Evolutionary conservation across 192 early-diverging fungal genomes (phyloP).

Genomic region (Podila verticillata): DNA sequence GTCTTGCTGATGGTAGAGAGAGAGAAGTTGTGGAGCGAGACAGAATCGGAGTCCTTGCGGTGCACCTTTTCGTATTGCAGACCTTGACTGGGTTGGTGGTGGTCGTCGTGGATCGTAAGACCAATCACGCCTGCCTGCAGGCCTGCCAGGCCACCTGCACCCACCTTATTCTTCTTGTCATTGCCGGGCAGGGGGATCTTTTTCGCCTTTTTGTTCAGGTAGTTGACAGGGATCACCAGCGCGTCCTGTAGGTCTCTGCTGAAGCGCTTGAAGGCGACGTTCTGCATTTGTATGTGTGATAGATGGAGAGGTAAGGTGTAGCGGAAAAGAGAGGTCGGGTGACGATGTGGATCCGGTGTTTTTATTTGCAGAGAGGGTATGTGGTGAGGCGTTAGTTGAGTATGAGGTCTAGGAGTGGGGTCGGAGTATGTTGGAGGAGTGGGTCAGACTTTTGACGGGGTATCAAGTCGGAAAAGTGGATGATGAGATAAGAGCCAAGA

Average conservation of each 20-base stretch:
- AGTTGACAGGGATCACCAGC: constrained; percentile 38
- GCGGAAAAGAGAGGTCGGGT: neutral
- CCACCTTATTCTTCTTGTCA: constrained; percentile 5
- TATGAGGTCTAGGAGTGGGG: too few relatives aligned
- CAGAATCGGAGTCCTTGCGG: constrained; percentile 11
- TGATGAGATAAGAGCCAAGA: too few relatives aligned
- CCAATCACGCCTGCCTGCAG: neutral
- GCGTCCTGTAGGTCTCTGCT: constrained; percentile 38
- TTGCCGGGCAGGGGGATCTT: neutral
- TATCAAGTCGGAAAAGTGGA: too few relatives aligned
- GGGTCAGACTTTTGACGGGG: too few relatives aligned
- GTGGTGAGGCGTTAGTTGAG: too few relatives aligned
- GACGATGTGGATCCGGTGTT: neutral
- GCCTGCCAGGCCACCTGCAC: neutral
- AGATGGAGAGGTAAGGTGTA: neutral
- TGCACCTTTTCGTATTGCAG: constrained; percentile 3
- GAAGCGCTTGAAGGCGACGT: constrained; percentile 34
- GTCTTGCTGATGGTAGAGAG: constrained; percentile 44
- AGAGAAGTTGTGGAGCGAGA: constrained; percentile 41
- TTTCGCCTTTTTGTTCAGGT: constrained; percentile 38
- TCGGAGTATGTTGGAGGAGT: too few relatives aligned
- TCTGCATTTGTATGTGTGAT: constrained; percentile 18
- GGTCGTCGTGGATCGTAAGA: neutral
- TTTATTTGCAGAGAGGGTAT: too few relatives aligned
- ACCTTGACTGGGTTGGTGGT: neutral